Conservation (phyloP, 371 early-diverging fungal genomes). For the Actinomortierella ambigua region DNA sequence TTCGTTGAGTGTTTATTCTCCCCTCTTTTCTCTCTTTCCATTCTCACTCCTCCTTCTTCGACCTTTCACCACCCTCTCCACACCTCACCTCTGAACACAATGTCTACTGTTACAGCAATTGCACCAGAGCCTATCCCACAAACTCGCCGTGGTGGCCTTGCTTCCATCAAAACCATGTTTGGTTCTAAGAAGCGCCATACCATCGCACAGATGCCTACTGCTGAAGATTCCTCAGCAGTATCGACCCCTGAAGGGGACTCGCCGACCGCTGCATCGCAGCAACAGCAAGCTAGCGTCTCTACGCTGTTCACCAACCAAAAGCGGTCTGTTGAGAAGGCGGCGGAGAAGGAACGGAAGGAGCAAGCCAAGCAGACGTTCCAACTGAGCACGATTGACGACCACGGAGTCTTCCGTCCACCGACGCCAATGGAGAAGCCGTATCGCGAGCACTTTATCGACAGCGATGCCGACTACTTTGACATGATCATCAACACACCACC, state of each 20-base stretch:
- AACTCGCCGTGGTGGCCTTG: constrained; percentile 28
- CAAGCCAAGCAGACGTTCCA: constrained; percentile 34
- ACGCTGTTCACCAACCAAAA: constrained; percentile 17
- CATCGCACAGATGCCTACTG: constrained; percentile 24
- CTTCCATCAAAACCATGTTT: constrained; percentile 45
- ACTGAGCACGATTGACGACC: constrained; percentile 31
- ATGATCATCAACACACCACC: constrained; percentile 35
- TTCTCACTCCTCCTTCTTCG: too few relatives aligned
- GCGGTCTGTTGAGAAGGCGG: constrained; percentile 11
- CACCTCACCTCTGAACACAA: not conserved
- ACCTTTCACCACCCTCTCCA: too few relatives aligned
- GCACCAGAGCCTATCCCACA: too few relatives aligned
- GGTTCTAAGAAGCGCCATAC: constrained; percentile 28
- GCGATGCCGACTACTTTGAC: constrained; percentile 21
- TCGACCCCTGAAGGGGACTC: not conserved
- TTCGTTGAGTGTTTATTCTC: too few relatives aligned
- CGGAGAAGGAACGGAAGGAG: constrained; percentile 23
- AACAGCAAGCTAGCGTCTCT: constrained; percentile 13
- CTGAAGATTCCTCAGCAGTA: constrained; percentile 10
- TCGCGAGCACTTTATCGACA: constrained; percentile 15
- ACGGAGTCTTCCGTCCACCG: constrained; percentile 33
- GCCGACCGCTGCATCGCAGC: constrained; percentile 8
- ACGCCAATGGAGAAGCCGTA: constrained; percentile 22
- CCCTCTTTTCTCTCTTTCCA: too few relatives aligned
- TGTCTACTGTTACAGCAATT: constrained; percentile 5